These are phyloP conservation scores for Russula brevipes DNA, from an alignment of 768 basidiomycete species.

Conservation along the genomic window DNA sequence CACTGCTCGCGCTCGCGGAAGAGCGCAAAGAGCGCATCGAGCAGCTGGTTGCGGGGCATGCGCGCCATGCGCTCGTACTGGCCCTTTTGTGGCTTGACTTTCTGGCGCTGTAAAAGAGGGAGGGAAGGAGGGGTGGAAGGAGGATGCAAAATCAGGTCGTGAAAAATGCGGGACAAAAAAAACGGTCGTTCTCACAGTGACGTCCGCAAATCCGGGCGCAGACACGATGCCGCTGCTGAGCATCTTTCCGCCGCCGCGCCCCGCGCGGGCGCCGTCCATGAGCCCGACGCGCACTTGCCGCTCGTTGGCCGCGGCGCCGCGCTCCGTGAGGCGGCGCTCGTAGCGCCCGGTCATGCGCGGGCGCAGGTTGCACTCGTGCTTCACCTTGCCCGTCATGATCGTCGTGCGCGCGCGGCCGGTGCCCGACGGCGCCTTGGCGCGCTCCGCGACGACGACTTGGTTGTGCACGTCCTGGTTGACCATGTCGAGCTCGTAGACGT, in stretches of 20 bases:
- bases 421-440: conserved; percentile 57
- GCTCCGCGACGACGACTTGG: conserved; percentile 79
- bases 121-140: too few species aligned
- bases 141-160: too few species aligned
- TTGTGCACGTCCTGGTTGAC: conserved; percentile 80
- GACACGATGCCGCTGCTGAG: conserved; percentile 70
- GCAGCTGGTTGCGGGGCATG: conserved; percentile 81
- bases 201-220: conserved; percentile 55
- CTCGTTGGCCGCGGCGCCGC: conserved; percentile 61
- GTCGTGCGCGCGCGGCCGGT: conserved; percentile 62
- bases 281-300: conserved; percentile 60
- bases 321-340: conserved; percentile 64
- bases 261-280: conserved; percentile 71
- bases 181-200: conserved; percentile 48
- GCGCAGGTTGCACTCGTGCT: conserved; percentile 72
- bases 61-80: conserved; percentile 87
- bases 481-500: conserved; percentile 85
- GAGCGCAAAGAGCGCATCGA: conserved; percentile 73
- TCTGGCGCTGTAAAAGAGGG: conserved; percentile 47
- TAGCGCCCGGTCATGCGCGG: conserved; percentile 66
- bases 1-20: conserved; percentile 81
- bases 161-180: too few species aligned
- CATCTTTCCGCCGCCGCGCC: conserved; percentile 68
- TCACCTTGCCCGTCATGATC: conserved; percentile 72
- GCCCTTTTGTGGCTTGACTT: conserved; percentile 62